Percentiles rank a stretch among this genome's conserved stretches.
Conservation (phyloP, 371 early-diverging fungal genomes). For the Syncephalastrum monosporum region DNA sequence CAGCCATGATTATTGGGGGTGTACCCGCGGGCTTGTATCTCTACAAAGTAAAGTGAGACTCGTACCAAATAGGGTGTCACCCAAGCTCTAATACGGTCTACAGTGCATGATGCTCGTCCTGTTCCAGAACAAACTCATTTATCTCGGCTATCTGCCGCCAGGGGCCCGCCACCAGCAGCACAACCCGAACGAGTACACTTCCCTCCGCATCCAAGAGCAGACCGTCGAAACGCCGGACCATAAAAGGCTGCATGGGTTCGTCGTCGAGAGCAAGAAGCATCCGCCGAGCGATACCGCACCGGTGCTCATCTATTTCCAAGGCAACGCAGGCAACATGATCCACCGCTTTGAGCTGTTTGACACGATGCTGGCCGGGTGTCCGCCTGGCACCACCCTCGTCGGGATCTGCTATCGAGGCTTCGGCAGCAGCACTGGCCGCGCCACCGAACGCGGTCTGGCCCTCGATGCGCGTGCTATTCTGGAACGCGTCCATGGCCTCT, state of each 20-base stretch:
- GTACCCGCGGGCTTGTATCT: conserved; percentile 27
- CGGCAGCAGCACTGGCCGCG: conserved; percentile 33
- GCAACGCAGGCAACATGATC: conserved; percentile 48
- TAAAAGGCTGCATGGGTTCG: conserved; percentile 24
- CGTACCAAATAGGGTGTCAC: not conserved
- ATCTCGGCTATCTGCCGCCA: conserved; percentile 40
- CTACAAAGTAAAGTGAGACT: conserved; percentile 21
- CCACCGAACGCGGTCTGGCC: conserved; percentile 32
- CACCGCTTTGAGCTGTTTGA: conserved; percentile 36
- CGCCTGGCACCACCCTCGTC: conserved; percentile 23
- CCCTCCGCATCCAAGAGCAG: conserved; percentile 15
- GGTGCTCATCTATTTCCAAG: conserved; percentile 15
- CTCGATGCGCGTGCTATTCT: conserved; percentile 32
- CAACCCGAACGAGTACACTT: conserved; percentile 2
- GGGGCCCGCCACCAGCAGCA: conserved; percentile 29
- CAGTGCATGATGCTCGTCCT: conserved; percentile 37
- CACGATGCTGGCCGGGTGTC: conserved; percentile 11
- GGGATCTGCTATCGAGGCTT: conserved; percentile 44
- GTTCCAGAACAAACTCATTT: conserved; percentile 47
- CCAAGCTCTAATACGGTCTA: not conserved
- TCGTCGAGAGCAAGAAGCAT: conserved; percentile 11
- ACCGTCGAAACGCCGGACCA: conserved; percentile 18
- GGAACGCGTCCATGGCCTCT: conserved; percentile 10
- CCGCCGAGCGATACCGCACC: conserved; percentile 5
- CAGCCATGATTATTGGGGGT: conserved; percentile 21